Base-by-base conservation (phyloP, 2,329 filamentous ascomycete species). In the Plenodomus tracheiphilus region DNA sequence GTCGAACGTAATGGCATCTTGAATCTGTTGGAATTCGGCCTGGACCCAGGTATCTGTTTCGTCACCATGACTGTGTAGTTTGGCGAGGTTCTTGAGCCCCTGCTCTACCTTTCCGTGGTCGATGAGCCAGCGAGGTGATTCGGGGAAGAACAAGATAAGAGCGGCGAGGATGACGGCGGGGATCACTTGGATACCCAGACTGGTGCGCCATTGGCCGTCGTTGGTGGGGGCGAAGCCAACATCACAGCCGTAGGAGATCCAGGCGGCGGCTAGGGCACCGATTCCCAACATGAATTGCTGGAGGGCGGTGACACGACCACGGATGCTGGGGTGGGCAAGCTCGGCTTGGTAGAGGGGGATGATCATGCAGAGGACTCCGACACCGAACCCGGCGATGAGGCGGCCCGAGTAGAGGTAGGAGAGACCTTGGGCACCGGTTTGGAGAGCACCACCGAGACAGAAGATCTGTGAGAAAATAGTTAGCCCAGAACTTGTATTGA, bases 231-330 rank as follows among this genome's bases (percentile, higher is more conserved):
- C 57, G 50, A 84, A 81, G 15, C 78, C 76, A 35, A 78, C 74
- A 54, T 82, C 82, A 3, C 77, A 79, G 75, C 85, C 89, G 53
- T 85, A 93, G 0, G 84, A 85, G 40, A 88, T 83, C 88, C 88
- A 91, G 0, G 84, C 80, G 7, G 89, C 89, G 15, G 85, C 74
- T 1, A 94, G 79, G 15, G 87, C 77, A 47, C 89, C 89, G 21
- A 93, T 81, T 1, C 88, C 89, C 43, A 93, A 70, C 88, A 92
- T 92, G 65, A 92, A 91, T 62, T 92, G 89, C 69, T 92, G 89
- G 3, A 93, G 76, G 22, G 84, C 82, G 0, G 88, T 91, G 25
- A 94, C 81, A 54, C 85, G 78, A 11, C 89, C 89, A 68, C 89
- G 83, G 62, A 93, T 93, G 49, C 80, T 81, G 1, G 89, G 89